Percentiles rank a stretch among this genome's conserved stretches.
Evolutionary conservation across 306 rosid species (phyloP).

Genomic region (Mucuna pruriens): DNA sequence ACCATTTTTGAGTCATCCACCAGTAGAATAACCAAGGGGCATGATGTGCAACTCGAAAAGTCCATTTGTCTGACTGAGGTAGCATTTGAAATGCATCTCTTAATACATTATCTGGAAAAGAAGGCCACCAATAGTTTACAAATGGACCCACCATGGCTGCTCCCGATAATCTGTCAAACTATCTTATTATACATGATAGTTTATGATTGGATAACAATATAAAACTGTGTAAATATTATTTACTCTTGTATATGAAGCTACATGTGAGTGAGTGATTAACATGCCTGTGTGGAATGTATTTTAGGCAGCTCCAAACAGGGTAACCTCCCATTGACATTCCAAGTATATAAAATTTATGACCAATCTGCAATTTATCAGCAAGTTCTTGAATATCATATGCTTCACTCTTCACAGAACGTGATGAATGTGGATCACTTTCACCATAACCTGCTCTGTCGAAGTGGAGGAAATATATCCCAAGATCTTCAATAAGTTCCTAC

Average conservation of each 20-base stretch:
- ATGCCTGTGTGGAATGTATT: conserved; percentile 82
- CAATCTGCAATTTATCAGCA: conserved; percentile 72
- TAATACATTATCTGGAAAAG: conserved; percentile 50
- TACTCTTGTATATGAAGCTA: not conserved
- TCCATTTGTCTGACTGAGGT: conserved; percentile 48
- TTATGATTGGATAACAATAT: no score
- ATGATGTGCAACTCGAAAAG: conserved; percentile 63
- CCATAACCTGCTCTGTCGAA: conserved; percentile 91
- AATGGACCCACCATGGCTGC: conserved; percentile 77
- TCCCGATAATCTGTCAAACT: conserved; percentile 70
- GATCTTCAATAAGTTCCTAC: conserved; percentile 70
- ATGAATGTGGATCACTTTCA: conserved; percentile 84
- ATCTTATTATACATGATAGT: not conserved
- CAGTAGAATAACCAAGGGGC: conserved; percentile 77
- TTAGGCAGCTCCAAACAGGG: conserved; percentile 73
- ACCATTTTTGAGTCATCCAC: conserved; percentile 89
- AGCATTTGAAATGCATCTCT: conserved; percentile 47
- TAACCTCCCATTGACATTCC: conserved; percentile 82
- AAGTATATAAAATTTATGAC: conserved; percentile 63
- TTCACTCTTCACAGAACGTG: conserved; percentile 80
- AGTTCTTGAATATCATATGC: conserved; percentile 88
- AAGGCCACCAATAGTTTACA: conserved; percentile 78
- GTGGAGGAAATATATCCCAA: conserved; percentile 58
- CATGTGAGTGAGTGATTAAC: conserved; percentile 4
- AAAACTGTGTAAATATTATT: no score